Base-by-base conservation (phyloP, 2,329 filamentous ascomycete species). In the Xylariaceae sp. region DNA sequence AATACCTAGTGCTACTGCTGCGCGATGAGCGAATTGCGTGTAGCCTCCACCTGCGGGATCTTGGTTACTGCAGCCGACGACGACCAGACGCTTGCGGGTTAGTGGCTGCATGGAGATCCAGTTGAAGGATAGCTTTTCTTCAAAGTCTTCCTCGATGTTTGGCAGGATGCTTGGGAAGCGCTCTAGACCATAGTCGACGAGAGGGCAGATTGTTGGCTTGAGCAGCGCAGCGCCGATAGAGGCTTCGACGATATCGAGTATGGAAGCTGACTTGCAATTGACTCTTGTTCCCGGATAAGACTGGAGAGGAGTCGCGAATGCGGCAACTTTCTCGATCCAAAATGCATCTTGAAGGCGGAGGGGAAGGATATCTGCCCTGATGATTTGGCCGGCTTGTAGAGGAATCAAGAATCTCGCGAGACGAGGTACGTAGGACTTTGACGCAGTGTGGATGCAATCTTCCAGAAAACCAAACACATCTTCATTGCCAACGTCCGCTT, bases 61-160 rank as follows among this genome's bases (percentile, higher is more conserved):
- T 16, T 61, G 61, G 34, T 55, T 60, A 49, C 63, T 64, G 40
- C 57, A 57, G 3, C 62, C 62, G 17, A 65, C 58, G 17, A 65
- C 55, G 12, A 64, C 47, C 42, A 64, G 54, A 31, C 62, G 59
- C 51, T 59, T 61, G 17, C 61, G 63, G 16, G 45, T 12, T 17
- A 49, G 31, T 10, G 54, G 54, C 12, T 28, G 36, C 2, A 52
- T 19, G 6, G 56, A 50, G 41, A 65, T 46, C 60, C 59, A 64
- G 2, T 57, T 47, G 14, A 61, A 49, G 11, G 57, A 55, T 50
- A 66, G 48, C 38, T 61, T 64, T 34, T 54, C 51, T 19, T 48
- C 42, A 33, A 62, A 63, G 14, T 66, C 61, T 11, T 41, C 41
- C 42, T 64, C 60, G 22, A 62, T 48, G 5, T 53, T 51, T 2